Evolutionary conservation across 2,329 filamentous ascomycete genomes (phyloP).

Genomic region (Saccharata proteae): DNA sequence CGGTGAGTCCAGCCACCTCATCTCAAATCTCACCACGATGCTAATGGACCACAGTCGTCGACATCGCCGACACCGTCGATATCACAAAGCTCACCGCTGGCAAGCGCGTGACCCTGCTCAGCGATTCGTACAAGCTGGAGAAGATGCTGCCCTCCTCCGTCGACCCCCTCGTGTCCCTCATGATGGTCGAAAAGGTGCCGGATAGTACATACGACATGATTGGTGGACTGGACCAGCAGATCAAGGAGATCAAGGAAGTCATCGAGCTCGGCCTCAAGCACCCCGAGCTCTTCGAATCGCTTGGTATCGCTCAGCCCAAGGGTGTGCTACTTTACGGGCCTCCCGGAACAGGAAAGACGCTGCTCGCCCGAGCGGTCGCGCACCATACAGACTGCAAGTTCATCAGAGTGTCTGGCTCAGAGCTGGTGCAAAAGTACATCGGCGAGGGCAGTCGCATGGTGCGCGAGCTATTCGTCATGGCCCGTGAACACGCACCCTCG

Average conservation of each 20-base stretch:
- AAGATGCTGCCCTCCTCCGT: conserved; percentile 98
- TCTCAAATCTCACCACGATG: background rate
- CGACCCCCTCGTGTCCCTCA: conserved; percentile 94
- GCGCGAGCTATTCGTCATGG: conserved; percentile 98
- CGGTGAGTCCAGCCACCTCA: conserved; percentile 44
- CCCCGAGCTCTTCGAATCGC: conserved; percentile 96
- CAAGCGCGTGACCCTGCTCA: conserved; percentile 92
- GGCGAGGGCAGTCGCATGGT: conserved; percentile 98
- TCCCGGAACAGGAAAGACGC: conserved; percentile 91
- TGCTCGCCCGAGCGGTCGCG: conserved; percentile 87
- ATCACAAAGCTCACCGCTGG: conserved; percentile 90
- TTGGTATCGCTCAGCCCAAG: conserved; percentile 96
- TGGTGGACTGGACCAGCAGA: conserved; percentile 94
- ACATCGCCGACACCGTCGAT: conserved; percentile 89
- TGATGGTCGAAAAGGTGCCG: conserved; percentile 99
- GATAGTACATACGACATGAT: conserved; percentile 99
- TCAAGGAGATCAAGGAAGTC: conserved; percentile 99
- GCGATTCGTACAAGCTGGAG: conserved; percentile 96
- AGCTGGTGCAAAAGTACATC: conserved; percentile 98
- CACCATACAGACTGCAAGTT: conserved; percentile 99
- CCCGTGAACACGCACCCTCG: conserved; percentile 88
- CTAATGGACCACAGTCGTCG: conserved; percentile 57
- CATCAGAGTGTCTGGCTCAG: conserved; percentile 90
- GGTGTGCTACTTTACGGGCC: conserved; percentile 94
- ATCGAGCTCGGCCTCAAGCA: conserved; percentile 98